These are phyloP conservation scores for Sphaceloma murrayae DNA, from an alignment of 2,329 filamentous ascomycete species.

Conservation along the genomic window DNA sequence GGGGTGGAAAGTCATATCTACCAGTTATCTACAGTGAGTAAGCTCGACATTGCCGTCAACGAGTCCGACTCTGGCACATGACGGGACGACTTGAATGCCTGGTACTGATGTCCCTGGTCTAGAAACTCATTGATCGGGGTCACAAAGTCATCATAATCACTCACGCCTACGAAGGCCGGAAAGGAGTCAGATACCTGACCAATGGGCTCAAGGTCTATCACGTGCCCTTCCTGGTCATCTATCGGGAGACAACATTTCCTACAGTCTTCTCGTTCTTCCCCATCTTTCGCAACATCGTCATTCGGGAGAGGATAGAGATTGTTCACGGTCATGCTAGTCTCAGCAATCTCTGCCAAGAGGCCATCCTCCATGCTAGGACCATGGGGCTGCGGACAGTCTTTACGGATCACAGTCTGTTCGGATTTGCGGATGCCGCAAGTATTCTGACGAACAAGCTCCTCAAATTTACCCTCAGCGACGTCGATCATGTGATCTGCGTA, in stretches of 20 bases:
- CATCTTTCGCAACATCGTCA: slow-evolving; percentile 90
- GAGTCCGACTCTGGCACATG: not conserved
- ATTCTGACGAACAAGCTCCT: slow-evolving; percentile 95
- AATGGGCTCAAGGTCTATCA: slow-evolving; percentile 98
- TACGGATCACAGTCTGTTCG: slow-evolving; percentile 94
- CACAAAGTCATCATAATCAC: slow-evolving; percentile 98
- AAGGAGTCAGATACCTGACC: slow-evolving; percentile 86
- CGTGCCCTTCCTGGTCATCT: slow-evolving; percentile 91
- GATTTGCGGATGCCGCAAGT: slow-evolving; percentile 90
- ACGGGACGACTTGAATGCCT: slow-evolving; percentile 11
- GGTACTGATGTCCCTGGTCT: slow-evolving; percentile 15
- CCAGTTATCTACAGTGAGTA: slow-evolving; percentile 67
- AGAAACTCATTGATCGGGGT: slow-evolving; percentile 91
- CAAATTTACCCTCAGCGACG: slow-evolving; percentile 91
- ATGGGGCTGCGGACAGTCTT: slow-evolving; percentile 96
- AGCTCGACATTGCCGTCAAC: too few relatives aligned
- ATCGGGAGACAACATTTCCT: slow-evolving; percentile 84
- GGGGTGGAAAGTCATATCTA: slow-evolving; percentile 98
- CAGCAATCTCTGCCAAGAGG: slow-evolving; percentile 88
- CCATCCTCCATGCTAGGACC: slow-evolving; percentile 84
- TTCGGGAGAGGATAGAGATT: slow-evolving; percentile 90
- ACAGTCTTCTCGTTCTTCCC: slow-evolving; percentile 99
- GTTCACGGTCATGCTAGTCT: slow-evolving; percentile 95
- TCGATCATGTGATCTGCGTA: slow-evolving; percentile 96
- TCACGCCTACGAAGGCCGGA: slow-evolving; percentile 84